Base-by-base conservation (phyloP, 495 filamentous ascomycete genomes). In the Aspergillus carlsbadensis region DNA sequence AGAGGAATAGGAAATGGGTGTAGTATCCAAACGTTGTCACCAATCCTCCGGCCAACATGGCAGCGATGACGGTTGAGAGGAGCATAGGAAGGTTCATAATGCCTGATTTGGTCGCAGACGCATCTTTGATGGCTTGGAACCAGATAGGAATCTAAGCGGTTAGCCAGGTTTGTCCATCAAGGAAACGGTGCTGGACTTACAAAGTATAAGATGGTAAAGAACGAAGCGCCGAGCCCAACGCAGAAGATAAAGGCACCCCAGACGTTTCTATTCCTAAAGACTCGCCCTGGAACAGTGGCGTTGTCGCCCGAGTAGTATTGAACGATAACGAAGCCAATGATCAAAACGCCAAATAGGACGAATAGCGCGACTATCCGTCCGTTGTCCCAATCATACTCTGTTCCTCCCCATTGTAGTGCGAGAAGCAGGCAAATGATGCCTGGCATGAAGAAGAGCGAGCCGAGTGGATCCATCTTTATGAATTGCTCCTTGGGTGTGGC, bases 351-450 rank as follows among this genome's bases (percentile, higher is more conserved):
- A 53, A 86, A 88, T n/a, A 89, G 61, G 8, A 89, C 77, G 37
- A 94, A 84, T 2, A 95, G 75, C 3, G 79, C 79, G 48, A 92
- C 87, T 59, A 92, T 84, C 13, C 85, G 83, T 15, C 54, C 82
- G 58, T 76, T 78, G 44, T 56, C 64, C 91, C 90, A 95, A 0
- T 70, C 57, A 57, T 92, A 90, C 24, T 71, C 80, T 0, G 79
- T 79, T 3, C 91, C 91, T 41, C 90, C 91, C 91, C 91, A 96
- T 66, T 94, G 90, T 17, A 96, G 75, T 0, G 92, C 92, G 0
- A 96, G 75, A 13, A 96, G 66, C 2, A 93, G 69, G 58, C 81
- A 86, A 58, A 92, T 76, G 22, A 96, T 81, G 11, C 77, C 79
- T 1, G 89, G 89, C 36, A 95, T 72, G 64, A 96, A 89, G 49